phyloP scores from a whole-genome alignment of 306 rosid species.

The Lablab purpureus region DNA sequence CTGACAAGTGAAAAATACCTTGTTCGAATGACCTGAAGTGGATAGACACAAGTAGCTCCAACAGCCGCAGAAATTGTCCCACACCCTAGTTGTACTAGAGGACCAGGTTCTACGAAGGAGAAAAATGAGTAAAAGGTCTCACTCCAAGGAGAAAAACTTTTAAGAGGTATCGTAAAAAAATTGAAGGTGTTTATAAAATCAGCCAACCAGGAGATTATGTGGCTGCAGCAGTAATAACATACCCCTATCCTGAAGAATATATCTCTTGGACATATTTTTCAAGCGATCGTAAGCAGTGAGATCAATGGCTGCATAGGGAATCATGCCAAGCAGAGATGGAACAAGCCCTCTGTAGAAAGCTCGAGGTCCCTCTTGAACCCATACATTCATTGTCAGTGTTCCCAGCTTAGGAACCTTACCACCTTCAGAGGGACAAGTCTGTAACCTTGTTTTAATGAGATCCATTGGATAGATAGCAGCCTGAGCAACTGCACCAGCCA shows the following conservation, averaged over 20 bases:
- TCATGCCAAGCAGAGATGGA: slow-evolving; percentile 64
- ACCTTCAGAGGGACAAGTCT: slow-evolving; percentile 59
- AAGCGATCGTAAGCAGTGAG: slow-evolving; percentile 60
- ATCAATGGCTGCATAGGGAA: slow-evolving; percentile 68
- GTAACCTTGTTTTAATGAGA: slow-evolving; percentile 63
- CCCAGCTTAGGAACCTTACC: slow-evolving; percentile 57
- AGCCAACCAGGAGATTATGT: slow-evolving; percentile 24
- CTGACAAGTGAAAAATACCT: slow-evolving; percentile 45
- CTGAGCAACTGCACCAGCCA: slow-evolving; percentile 64
- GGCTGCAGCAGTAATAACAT: slow-evolving; percentile 37
- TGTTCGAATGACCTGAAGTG: slow-evolving; percentile 65
- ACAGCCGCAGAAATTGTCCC: slow-evolving; percentile 61
- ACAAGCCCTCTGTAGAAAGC: slow-evolving; percentile 62
- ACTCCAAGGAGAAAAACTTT: neutral
- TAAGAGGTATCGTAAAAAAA: neutral
- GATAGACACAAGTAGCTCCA: slow-evolving; percentile 66
- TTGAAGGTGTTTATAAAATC: slow-evolving; percentile 11
- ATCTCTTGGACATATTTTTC: slow-evolving; percentile 57
- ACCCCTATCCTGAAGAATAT: slow-evolving; percentile 59
- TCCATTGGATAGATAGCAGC: slow-evolving; percentile 58
- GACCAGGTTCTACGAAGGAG: slow-evolving; percentile 56
- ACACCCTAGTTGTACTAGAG: slow-evolving; percentile 61
- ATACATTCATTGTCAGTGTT: slow-evolving; percentile 55
- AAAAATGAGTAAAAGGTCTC: slow-evolving; percentile 20
- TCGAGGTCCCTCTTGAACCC: slow-evolving; percentile 67